Percentiles rank a stretch among this genome's conserved stretches.
These are phyloP conservation scores for Chalciporus chontae DNA, from an alignment of 768 basidiomycete species.

Conservation along the genomic window DNA sequence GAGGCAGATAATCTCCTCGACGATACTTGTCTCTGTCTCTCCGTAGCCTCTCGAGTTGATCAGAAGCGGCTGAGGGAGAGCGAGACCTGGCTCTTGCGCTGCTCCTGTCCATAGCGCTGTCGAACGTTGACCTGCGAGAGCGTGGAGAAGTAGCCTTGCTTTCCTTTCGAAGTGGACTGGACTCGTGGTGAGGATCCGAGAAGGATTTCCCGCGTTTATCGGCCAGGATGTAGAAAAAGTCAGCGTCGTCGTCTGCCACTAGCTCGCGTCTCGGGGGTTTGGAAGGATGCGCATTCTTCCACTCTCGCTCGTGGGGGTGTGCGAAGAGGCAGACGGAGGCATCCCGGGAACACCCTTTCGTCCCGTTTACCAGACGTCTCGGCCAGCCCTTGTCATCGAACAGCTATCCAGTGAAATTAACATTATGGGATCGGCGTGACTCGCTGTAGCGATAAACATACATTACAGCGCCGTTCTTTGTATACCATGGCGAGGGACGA, in stretches of 20 bases:
- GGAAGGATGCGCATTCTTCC: constrained; percentile 29
- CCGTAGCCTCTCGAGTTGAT: constrained; percentile 22
- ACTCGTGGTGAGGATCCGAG: constrained; percentile 1
- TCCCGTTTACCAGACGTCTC: constrained; percentile 19
- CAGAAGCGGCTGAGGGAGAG: constrained; percentile 23
- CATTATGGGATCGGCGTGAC: not conserved
- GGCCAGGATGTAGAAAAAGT: constrained; percentile 21
- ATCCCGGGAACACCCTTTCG: constrained; percentile 20
- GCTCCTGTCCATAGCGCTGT: constrained; percentile 5
- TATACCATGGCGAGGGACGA: not conserved
- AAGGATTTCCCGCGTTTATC: constrained; percentile 10
- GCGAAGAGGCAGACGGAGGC: constrained; percentile 26
- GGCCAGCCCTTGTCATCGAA: constrained; percentile 28
- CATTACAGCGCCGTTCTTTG: constrained; percentile 30
- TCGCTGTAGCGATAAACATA: constrained; percentile 13
- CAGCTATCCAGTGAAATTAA: constrained; percentile 19
- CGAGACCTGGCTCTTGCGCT: constrained; percentile 22
- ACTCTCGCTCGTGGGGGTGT: constrained; percentile 32
- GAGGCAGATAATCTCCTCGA: not conserved
- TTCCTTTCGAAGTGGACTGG: constrained; percentile 16
- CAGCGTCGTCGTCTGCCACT: constrained; percentile 20
- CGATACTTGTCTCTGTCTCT: constrained; percentile 12
- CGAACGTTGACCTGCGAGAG: constrained; percentile 15
- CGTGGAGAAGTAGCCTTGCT: constrained; percentile 12
- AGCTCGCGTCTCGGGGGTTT: constrained; percentile 18